phyloP scores from a whole-genome alignment of 352 stramenopile genomes.

The Pythium guiyangense region DNA sequence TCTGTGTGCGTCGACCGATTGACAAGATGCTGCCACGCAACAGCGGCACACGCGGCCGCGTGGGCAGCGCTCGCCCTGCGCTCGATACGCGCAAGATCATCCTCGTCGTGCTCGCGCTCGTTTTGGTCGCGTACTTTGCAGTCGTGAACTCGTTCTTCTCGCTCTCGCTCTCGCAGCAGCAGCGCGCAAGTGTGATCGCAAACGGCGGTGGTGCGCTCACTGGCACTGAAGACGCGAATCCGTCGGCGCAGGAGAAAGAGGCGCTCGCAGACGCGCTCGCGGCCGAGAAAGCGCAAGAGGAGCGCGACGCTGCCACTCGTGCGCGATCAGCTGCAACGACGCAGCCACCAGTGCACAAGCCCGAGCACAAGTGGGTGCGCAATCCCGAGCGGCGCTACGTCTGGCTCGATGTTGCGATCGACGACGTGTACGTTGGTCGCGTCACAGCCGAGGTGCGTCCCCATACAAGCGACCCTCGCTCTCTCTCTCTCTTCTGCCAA shows the following conservation, averaged over 20 bases:
- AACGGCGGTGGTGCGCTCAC: neutral
- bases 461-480: too few relatives aligned
- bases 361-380: constrained; percentile 30
- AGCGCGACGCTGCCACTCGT: neutral
- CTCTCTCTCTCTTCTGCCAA: too few relatives aligned
- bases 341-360: neutral
- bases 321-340: neutral
- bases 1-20: too few relatives aligned
- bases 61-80: neutral
- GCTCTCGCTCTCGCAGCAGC: constrained; percentile 15
- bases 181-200: constrained; percentile 1
- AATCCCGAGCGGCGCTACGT: constrained; percentile 78
- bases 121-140: constrained; percentile 65
- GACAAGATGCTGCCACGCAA: constrained; percentile 31
- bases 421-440: constrained; percentile 61
- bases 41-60: constrained; percentile 5
- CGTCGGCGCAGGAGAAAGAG: constrained; percentile 10
- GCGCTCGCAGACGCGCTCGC: constrained; percentile 12
- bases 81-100: constrained; percentile 54
- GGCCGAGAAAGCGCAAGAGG: constrained; percentile 2
- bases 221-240: constrained; percentile 6
- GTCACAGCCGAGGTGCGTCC: constrained; percentile 76
- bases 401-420: constrained; percentile 82
- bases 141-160: constrained; percentile 67
- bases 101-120: constrained; percentile 38